phyloP scores from a whole-genome alignment of 2,329 filamentous ascomycete genomes.

The Paracoccidioides lutzii region DNA sequence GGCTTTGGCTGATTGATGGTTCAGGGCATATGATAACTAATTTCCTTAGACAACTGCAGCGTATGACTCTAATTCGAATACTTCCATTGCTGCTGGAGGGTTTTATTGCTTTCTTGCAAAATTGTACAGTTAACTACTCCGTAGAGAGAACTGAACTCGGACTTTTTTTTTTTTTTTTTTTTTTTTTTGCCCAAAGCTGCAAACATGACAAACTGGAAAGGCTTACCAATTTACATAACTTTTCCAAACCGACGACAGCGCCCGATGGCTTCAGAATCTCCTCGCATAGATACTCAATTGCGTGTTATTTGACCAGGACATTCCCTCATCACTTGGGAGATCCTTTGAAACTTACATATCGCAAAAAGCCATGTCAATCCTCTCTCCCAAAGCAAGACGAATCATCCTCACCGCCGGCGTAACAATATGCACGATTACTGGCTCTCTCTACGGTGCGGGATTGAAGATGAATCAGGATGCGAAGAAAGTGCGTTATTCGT shows the following conservation, averaged over 20 bases:
- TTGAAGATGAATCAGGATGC: conserved; percentile 24
- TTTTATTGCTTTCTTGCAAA: too few species aligned
- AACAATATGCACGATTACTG: conserved; percentile 43
- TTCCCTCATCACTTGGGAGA: neutral
- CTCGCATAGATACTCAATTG: neutral
- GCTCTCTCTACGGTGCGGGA: conserved; percentile 47
- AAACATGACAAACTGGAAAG: too few species aligned
- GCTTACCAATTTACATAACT: too few species aligned
- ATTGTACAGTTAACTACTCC: too few species aligned
- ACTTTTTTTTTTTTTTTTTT: neutral
- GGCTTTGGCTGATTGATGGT: too few species aligned
- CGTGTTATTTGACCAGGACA: neutral
- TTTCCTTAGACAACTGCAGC: too few species aligned
- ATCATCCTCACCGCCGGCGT: conserved; percentile 43
- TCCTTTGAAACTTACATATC: neutral
- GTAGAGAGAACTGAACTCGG: too few species aligned
- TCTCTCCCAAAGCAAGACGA: conserved; percentile 32
- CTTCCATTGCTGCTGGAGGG: too few species aligned
- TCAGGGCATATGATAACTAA: too few species aligned
- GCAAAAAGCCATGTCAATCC: conserved; percentile 3
- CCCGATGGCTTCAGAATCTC: neutral
- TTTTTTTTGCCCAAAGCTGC: neutral
- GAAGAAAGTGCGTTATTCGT: conserved; percentile 9
- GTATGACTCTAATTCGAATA: too few species aligned
- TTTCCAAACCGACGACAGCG: neutral